Evolutionary conservation across 805 yeast genomes (phyloP).

Genomic region (Starmerella vitae): DNA sequence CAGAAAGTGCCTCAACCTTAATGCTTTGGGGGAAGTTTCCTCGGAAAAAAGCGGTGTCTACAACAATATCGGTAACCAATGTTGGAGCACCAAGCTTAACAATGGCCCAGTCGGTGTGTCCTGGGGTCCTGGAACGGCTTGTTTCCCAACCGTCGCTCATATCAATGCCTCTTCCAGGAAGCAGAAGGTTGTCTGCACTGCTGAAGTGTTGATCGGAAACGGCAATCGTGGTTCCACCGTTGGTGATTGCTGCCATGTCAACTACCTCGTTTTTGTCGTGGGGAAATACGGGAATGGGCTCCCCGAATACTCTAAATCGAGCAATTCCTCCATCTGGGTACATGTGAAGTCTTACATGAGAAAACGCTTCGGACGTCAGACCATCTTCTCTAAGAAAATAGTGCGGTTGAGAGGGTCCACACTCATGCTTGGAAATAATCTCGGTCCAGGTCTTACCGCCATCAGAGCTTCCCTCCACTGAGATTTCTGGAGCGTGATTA

Average conservation of each 20-base stretch:
- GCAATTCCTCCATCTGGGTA: constrained; percentile 98
- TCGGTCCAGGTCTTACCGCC: constrained; percentile 48
- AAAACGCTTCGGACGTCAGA: constrained; percentile 49
- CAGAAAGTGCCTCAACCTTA: constrained; percentile 48
- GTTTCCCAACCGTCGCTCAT: constrained; percentile 99
- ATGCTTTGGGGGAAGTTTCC: constrained; percentile 88
- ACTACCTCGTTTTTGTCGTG: constrained; percentile 33
- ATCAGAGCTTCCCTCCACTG: constrained; percentile 56
- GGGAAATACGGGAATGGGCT: constrained; percentile 59
- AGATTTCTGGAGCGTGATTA: constrained; percentile 81
- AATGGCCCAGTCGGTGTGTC: constrained; percentile 87
- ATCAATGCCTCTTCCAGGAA: constrained; percentile 91
- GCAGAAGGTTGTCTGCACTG: constrained; percentile 70
- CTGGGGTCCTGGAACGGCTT: constrained; percentile 64
- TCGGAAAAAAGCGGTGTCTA: constrained; percentile 87
- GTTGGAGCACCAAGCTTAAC: constrained; percentile 63
- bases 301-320: constrained; percentile 78
- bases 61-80: constrained; percentile 41
- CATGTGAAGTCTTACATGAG: constrained; percentile 77
- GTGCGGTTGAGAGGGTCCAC: constrained; percentile 83
- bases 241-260: constrained; percentile 68
- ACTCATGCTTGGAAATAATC: constrained; percentile 55
- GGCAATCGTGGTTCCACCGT: constrained; percentile 79
- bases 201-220: constrained; percentile 92
- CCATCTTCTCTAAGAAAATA: constrained; percentile 50